Conservation (phyloP, 352 stramenopile genomes). For the Pythium guiyangense region DNA sequence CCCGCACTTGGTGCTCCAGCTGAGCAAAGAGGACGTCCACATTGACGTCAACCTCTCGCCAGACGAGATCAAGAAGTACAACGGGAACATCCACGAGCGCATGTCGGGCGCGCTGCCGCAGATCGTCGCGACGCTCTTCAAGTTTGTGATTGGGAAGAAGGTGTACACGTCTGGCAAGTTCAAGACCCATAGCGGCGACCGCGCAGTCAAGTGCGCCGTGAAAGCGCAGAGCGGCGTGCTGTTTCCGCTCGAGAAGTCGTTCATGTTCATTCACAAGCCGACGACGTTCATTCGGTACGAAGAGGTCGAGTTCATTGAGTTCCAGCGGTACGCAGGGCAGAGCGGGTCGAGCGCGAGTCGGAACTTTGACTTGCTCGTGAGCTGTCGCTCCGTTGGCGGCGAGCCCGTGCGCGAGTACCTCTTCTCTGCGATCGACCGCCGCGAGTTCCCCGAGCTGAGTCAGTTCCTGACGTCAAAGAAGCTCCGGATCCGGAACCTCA, state of each 20-base stretch:
- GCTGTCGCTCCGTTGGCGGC: conserved; percentile 84
- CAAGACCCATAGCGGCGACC: conserved; percentile 82
- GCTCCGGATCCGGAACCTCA: conserved; percentile 90
- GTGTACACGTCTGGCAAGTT: conserved; percentile 95
- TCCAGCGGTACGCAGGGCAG: conserved; percentile 95
- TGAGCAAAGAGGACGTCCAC: conserved; percentile 83
- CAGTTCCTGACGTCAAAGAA: conserved; percentile 96
- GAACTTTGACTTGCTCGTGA: conserved; percentile 96
- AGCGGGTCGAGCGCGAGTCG: conserved; percentile 80
- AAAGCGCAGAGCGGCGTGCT: conserved; percentile 96
- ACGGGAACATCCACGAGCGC: conserved; percentile 93
- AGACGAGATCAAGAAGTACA: conserved; percentile 98
- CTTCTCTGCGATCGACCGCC: conserved; percentile 95
- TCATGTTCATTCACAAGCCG: conserved; percentile 99
- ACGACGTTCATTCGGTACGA: conserved; percentile 98
- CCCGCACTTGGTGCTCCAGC: conserved; percentile 97
- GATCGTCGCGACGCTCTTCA: conserved; percentile 98
- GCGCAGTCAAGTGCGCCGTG: conserved; percentile 88
- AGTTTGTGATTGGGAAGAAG: conserved; percentile 95
- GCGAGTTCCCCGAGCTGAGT: conserved; percentile 93
- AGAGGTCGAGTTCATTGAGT: conserved; percentile 98
- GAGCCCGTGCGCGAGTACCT: conserved; percentile 87
- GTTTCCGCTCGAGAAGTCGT: conserved; percentile 97
- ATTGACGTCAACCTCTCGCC: conserved; percentile 94
- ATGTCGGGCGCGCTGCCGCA: conserved; percentile 96